Percentiles rank a stretch among this genome's conserved stretches.
These are phyloP conservation scores for Fomitopsis betulina DNA, from an alignment of 1,284 basidiomycete species.

Conservation along the genomic window DNA sequence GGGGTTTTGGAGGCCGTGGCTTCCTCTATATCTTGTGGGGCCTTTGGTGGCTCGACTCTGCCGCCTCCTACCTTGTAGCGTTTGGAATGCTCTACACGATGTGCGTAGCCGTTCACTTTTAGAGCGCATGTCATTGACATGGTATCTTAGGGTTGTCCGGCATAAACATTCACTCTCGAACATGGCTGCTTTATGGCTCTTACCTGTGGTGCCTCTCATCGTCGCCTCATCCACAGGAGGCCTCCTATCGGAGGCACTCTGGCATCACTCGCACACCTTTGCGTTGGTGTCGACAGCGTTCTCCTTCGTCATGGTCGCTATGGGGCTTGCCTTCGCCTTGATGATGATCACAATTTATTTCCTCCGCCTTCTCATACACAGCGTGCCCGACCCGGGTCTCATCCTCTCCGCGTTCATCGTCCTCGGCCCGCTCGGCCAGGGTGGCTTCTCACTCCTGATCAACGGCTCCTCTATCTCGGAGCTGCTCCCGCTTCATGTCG, in stretches of 20 bases:
- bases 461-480: slow-evolving; percentile 40
- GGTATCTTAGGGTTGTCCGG: slow-evolving; percentile 42
- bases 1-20: slow-evolving; percentile 36
- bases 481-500: slow-evolving; percentile 33
- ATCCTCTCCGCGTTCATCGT: slow-evolving; percentile 27
- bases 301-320: slow-evolving; percentile 44
- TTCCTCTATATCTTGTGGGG: slow-evolving; percentile 52
- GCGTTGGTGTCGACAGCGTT: slow-evolving; percentile 46
- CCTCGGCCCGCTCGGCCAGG: slow-evolving; percentile 36
- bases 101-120: slow-evolving; percentile 26
- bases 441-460: slow-evolving; percentile 51
- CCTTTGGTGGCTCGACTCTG: slow-evolving; percentile 59
- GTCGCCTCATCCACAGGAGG: slow-evolving; percentile 58
- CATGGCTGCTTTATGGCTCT: slow-evolving; percentile 51
- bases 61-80: slow-evolving; percentile 42
- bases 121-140: background rate
- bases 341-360: slow-evolving; percentile 45
- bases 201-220: slow-evolving; percentile 59
- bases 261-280: slow-evolving; percentile 30
- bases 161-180: slow-evolving; percentile 46
- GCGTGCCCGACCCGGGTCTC: slow-evolving; percentile 28
- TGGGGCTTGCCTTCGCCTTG: slow-evolving; percentile 45
- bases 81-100: slow-evolving; percentile 55
- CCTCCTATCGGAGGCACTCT: slow-evolving; percentile 41
- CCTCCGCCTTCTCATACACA: slow-evolving; percentile 36